Evolutionary conservation across 495 filamentous ascomycete genomes (phyloP), one percentile per base, ranked within the genome.

Genomic region (Penicillium coffeae): DNA sequence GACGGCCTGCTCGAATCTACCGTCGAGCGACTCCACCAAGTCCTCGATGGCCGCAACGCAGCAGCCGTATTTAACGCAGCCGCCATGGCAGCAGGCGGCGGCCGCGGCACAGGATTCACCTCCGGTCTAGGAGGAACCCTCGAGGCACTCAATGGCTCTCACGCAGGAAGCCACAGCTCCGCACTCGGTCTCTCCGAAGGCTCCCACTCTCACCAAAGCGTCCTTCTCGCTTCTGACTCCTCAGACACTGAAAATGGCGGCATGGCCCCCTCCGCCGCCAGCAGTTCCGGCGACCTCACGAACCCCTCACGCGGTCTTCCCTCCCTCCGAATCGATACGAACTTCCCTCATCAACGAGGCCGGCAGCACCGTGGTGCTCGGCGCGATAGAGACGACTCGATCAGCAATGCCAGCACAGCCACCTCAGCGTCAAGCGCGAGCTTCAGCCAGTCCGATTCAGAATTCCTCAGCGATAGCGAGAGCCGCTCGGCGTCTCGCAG

Each of bases 51-150:
- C 10, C 79, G 90, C 40, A 98, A 97, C 60, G 91, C 93, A 0
- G 94, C 93, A 0, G 93, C 94, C 13, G 89, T 97, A 12, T 98
- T 97, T 78, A 98, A 98, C 54, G 93, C 94, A 0, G 90, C 92
- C 0, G 93, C 93, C 39, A 97, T 97, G 93, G 94, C 92, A 2
- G 94, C 94, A 7, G 93, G 94, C 1, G 90, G 92, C 20, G 93
- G 94, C 1, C 76, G 88, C 1, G 87, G 86, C 44, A 86, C 72
- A 60, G 74, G 74, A 8, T 69, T 73, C 51, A 66, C 52, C 43
- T 60, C 64, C 43, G 72, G 72, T 7, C 62, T 65, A 8, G 70
- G 73, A 36, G 72, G 72, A 20, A 76, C 73, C 0, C 56, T 75
- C 9, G 71, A 75, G 52, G 64, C 66, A 9, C 58, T 76, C 10